These are phyloP conservation scores for Trichoderma sp. DNA, from an alignment of 2,329 filamentous ascomycete species.

Conservation along the genomic window DNA sequence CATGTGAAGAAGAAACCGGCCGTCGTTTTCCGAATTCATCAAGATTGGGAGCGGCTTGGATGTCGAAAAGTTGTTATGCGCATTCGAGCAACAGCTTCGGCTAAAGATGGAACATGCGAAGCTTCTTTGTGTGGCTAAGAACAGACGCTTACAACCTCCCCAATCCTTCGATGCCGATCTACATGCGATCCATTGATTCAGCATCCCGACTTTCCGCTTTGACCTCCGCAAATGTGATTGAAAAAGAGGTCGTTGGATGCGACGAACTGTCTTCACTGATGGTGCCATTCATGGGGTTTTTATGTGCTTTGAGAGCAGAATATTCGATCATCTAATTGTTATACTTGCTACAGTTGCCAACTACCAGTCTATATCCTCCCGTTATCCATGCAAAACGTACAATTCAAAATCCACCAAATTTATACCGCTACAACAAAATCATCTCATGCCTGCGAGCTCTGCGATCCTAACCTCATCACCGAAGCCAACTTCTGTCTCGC, in stretches of 20 bases:
- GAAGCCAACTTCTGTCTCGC: slow-evolving; percentile 37
- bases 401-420: background rate
- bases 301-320: background rate
- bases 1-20: slow-evolving; percentile 26
- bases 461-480: slow-evolving; percentile 52
- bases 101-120: background rate
- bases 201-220: background rate
- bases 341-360: background rate
- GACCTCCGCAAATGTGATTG: background rate
- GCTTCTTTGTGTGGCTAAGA: background rate
- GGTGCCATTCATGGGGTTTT: background rate
- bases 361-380: background rate
- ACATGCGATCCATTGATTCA: background rate
- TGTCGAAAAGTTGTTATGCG: background rate
- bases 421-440: background rate
- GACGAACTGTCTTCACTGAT: background rate
- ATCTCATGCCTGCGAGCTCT: slow-evolving; percentile 34
- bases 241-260: background rate
- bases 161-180: background rate
- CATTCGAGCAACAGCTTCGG: background rate
- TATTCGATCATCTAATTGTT: background rate
- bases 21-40: slow-evolving; percentile 27
- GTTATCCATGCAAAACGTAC: background rate
- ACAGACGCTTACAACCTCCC: background rate
- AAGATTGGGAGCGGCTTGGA: slow-evolving; percentile 24